Evolutionary conservation across 2,329 filamentous ascomycete genomes (phyloP), one percentile per base, ranked within the genome.

Genomic region (Lizonia empirigonia): DNA sequence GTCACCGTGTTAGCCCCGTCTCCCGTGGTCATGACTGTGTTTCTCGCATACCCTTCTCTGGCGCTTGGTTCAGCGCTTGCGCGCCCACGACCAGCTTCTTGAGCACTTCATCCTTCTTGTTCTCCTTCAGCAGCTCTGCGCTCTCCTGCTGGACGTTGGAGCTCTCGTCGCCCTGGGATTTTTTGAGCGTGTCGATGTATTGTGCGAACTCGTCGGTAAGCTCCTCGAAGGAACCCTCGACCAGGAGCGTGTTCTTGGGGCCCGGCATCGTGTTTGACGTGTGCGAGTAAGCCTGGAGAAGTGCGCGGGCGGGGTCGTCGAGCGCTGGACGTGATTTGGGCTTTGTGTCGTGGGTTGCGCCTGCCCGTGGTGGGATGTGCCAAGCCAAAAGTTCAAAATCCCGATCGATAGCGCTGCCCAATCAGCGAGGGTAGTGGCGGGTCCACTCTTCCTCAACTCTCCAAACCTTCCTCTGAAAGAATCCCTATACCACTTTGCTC

Each of bases 201-300:
- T 92, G 89, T 75, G 93, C 91, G 81, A 99, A 89, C 80, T 99
- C 94, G 76, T 90, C 87, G 69, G 89, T 87, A 72, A 97, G 87
- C 80, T 97, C 94, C 75, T 91, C 86, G 76, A 97, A 96, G 69
- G 85, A 85, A 76, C 94, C 94, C 81, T 99, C 94, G 76, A 99
- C 85, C 65, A 87, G 79, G 65, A 86, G 81, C 69, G 84, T 85
- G 62, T 80, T 86, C 53, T 82, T 78, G 57, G 83, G 79, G 65
- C 78, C 82, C 59, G 83, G 81, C 84, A 86, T 86, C 64, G 55
- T 74, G 55, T 40, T 55, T 60, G 46, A 56, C 59, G 57, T 49
- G 56, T 59, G 27, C 32, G 42, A 39, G 52, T 56, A 53, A 63
- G 63, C 63, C 60, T 64, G 55, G 53, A 56, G 50, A 45, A 53